Evolutionary conservation across 2,329 filamentous ascomycete species (phyloP).

Genomic region (Podosphaera leucotricha): DNA sequence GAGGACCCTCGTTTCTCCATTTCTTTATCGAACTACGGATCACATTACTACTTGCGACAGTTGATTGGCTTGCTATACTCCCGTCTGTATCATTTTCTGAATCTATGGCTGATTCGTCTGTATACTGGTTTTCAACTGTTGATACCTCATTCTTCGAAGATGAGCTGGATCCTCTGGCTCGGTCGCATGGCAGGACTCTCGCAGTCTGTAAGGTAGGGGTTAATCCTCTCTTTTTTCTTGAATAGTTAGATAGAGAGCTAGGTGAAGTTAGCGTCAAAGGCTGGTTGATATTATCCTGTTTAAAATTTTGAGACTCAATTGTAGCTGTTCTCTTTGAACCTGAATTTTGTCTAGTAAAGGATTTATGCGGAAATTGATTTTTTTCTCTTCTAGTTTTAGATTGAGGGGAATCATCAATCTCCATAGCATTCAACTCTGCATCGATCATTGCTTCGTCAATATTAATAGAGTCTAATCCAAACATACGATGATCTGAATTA

Average conservation of each 20-base stretch:
- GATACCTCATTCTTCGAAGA: constrained; percentile 4
- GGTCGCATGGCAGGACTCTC: constrained; percentile 3
- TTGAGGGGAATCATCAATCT: constrained; percentile 10
- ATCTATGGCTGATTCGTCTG: constrained; percentile 13
- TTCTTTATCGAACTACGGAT: constrained; percentile 8
- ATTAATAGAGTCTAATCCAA: constrained; percentile 7
- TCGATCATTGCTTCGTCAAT: constrained; percentile 14
- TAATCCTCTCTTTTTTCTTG: constrained; percentile 7
- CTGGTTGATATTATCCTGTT: constrained; percentile 8
- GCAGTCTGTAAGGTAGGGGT: constrained; percentile 6
- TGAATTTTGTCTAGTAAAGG: constrained; percentile 14
- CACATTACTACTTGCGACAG: constrained; percentile 8
- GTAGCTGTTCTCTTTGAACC: constrained; percentile 9
- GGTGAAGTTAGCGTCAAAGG: constrained; percentile 7
- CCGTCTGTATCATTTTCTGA: constrained; percentile 16
- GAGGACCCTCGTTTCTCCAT: constrained; percentile 8
- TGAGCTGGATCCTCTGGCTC: constrained; percentile 7
- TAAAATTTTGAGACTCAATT: constrained; percentile 1
- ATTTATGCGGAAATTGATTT: constrained; percentile 1
- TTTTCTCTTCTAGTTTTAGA: constrained; percentile 13
- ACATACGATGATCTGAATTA: constrained; percentile 10
- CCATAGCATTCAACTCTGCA: constrained; percentile 13
- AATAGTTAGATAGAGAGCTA: constrained; percentile 7
- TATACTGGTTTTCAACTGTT: constrained; percentile 1
- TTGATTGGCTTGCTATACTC: constrained; percentile 13